Conservation (phyloP, 257 asterid genomes). For the Nicotiana obtusifolia region DNA sequence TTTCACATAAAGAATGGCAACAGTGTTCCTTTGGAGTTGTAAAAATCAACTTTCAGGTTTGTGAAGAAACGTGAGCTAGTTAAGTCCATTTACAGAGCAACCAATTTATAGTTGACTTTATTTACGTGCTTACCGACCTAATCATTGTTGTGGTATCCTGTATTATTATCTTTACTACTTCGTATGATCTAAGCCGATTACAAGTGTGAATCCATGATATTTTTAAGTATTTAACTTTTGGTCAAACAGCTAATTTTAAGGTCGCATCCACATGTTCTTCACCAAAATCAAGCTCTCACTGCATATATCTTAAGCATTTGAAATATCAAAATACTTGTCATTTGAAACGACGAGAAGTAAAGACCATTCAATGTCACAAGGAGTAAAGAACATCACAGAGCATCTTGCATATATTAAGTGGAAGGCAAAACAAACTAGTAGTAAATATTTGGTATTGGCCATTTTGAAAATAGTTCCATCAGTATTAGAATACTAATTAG, state of each 20-base stretch:
- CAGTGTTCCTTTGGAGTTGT: background rate
- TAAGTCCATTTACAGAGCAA: background rate
- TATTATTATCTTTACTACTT: background rate
- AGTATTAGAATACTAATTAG: too few relatives aligned
- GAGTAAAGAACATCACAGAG: too few relatives aligned
- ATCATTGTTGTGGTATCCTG: background rate
- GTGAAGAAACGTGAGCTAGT: background rate
- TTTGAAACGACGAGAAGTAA: too few relatives aligned
- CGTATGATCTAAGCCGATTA: background rate
- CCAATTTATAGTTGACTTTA: background rate
- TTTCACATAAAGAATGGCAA: background rate
- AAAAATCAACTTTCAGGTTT: background rate
- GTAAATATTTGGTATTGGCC: too few relatives aligned
- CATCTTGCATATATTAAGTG: too few relatives aligned
- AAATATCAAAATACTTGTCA: too few relatives aligned
- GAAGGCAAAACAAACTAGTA: too few relatives aligned
- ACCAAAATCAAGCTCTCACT: conserved; percentile 21
- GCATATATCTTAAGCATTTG: background rate
- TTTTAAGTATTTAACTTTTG: background rate
- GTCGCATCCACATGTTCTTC: conserved; percentile 20
- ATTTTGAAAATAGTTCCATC: too few relatives aligned
- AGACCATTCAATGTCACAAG: too few relatives aligned
- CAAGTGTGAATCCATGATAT: background rate
- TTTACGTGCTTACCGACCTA: background rate
- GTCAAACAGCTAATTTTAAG: conserved; percentile 15